Evolutionary conservation across 441 rosid genomes (phyloP).

Genomic region (Arabidopsis lyrata): DNA sequence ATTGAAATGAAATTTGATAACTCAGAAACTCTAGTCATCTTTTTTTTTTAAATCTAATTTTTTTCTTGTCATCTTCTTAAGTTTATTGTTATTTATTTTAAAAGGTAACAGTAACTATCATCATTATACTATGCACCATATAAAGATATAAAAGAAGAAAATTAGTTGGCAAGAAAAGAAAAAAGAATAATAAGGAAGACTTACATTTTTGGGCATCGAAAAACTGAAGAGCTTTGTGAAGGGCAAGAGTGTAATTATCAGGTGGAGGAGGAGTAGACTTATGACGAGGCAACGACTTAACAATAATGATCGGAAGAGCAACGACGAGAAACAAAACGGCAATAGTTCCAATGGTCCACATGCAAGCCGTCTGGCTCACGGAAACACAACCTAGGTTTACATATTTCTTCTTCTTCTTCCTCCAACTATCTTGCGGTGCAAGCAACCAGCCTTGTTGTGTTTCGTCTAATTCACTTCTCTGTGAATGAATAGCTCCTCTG

Average conservation of each 20-base stretch:
- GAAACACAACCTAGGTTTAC: slow-evolving; percentile 82
- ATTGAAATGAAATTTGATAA: background rate
- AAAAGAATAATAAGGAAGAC: slow-evolving; percentile 16
- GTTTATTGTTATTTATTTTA: background rate
- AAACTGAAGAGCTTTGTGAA: slow-evolving; percentile 79
- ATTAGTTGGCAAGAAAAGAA: background rate
- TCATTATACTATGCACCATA: background rate
- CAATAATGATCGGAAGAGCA: slow-evolving; percentile 70
- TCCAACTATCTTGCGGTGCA: slow-evolving; percentile 56
- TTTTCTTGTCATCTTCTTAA: background rate
- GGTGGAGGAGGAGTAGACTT: slow-evolving; percentile 57
- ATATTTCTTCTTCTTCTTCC: slow-evolving; percentile 63
- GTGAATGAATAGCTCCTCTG: slow-evolving; percentile 56
- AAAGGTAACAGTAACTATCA: background rate
- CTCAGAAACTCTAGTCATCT: background rate
- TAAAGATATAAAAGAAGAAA: background rate
- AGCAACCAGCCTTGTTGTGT: slow-evolving; percentile 92
- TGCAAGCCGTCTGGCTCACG: slow-evolving; percentile 57
- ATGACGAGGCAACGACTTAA: slow-evolving; percentile 63
- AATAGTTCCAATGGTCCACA: slow-evolving; percentile 58
- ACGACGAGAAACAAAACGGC: slow-evolving; percentile 55
- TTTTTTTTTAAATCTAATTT: background rate
- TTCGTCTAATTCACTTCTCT: slow-evolving; percentile 58
- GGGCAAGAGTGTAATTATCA: slow-evolving; percentile 79
- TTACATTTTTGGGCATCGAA: slow-evolving; percentile 92